Evolutionary conservation across 2,329 filamentous ascomycete species (phyloP), one percentile per base, ranked within the genome.

Genomic region (Setomelanomma holmii): DNA sequence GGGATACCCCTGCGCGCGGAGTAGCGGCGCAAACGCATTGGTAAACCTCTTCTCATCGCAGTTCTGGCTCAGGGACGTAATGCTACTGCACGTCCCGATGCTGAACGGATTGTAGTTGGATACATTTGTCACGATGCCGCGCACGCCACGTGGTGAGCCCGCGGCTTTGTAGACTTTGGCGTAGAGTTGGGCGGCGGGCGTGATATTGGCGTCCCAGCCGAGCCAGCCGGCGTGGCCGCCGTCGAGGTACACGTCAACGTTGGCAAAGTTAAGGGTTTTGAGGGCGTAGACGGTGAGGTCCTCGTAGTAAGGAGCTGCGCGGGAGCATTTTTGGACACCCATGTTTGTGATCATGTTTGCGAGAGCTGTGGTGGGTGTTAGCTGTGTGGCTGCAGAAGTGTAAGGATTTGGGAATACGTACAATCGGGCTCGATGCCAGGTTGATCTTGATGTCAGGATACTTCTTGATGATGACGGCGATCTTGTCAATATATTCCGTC

Each of bases 221-320:
- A 87, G 78, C 85, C 85, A 88, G 54, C 85, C 84, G 21, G 81
- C 84, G 69, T 88, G 85, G 51, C 84, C 85, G 7, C 83, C 85
- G 60, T 88, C 85, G 17, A 88, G 69, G 69, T 87, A 88, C 82
- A 85, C 84, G 56, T 82, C 76, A 21, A 87, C 85, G 66, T 88
- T 87, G 54, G 79, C 75, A 23, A 87, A 76, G 72, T 86, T 84
- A 58, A 87, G 76, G 40, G 77, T 76, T 56, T 77, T 75, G 43
- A 86, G 67, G 1, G 84, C 84, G 64, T 87, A 87, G 30, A 80
- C 77, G 27, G 82, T 78, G 54, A 82, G 78, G 21, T 82, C 79
- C 59, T 80, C 78, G 75, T 87, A 87, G 36, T 80, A 81, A 4
- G 75, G 58, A 22, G 82, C 77, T 19, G 83, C 82, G 56, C 80